Percentiles rank a stretch among this genome's conserved stretches.
These are phyloP conservation scores for Babesia bovis DNA, from an alignment of 169 alveolate genomes.

Conservation along the genomic window DNA sequence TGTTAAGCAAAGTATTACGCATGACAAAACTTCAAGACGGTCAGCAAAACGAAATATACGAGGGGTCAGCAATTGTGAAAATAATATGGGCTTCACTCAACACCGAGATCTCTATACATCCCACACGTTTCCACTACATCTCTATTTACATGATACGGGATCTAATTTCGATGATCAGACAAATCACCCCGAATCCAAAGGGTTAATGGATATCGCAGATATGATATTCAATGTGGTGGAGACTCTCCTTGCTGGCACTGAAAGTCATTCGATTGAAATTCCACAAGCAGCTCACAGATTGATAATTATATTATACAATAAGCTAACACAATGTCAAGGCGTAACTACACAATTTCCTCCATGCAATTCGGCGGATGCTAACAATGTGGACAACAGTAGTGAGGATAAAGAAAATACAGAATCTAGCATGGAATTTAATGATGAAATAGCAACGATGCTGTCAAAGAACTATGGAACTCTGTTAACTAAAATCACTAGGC, in stretches of 20 bases:
- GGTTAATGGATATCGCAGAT: constrained; percentile 12
- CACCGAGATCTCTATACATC: constrained; percentile 16
- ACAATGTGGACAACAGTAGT: neutral
- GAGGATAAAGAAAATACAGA: neutral
- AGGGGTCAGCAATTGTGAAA: neutral
- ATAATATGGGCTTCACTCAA: neutral
- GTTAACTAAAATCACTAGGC: constrained; percentile 30
- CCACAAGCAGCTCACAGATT: neutral
- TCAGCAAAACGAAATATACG: constrained; percentile 9
- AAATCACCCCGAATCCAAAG: neutral
- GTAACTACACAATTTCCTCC: too few species aligned
- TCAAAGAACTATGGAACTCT: constrained; percentile 23
- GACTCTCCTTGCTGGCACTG: neutral
- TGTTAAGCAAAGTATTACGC: neutral
- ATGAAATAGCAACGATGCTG: constrained; percentile 16
- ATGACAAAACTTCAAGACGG: neutral
- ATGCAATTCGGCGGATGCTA: neutral
- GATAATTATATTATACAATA: neutral
- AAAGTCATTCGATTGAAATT: neutral
- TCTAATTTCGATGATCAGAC: neutral
- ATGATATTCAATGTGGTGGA: constrained; percentile 16
- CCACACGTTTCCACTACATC: constrained; percentile 8
- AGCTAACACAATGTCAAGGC: neutral
- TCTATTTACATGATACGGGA: neutral
- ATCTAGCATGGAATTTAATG: constrained; percentile 1